Evolutionary conservation across 495 filamentous ascomycete genomes (phyloP).

Genomic region (Trichoderma reesei): DNA sequence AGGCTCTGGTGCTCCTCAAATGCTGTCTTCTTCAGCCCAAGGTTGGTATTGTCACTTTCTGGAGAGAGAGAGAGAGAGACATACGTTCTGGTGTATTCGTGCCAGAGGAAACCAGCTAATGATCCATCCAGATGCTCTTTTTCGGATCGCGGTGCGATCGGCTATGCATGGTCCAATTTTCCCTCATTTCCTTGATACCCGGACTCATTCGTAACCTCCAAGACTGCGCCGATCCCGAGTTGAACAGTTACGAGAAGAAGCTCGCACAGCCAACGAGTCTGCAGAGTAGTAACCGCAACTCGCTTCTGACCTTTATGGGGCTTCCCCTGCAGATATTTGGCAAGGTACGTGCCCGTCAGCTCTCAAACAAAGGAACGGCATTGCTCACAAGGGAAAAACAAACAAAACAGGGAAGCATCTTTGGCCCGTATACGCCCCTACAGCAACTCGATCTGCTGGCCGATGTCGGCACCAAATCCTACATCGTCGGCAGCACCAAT

Average conservation of each 20-base stretch:
- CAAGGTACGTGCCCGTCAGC: slow-evolving; percentile 43
- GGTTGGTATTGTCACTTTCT: slow-evolving; percentile 38
- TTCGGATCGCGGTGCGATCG: slow-evolving; percentile 91
- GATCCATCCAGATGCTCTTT: slow-evolving; percentile 74
- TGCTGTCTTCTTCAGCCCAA: slow-evolving; percentile 89
- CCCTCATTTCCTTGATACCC: slow-evolving; percentile 86
- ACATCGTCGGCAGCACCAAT: slow-evolving; percentile 95
- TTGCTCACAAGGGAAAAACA: background rate
- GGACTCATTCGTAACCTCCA: slow-evolving; percentile 75
- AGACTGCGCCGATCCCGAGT: slow-evolving; percentile 85
- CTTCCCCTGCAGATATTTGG: slow-evolving; percentile 91
- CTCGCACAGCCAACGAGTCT: slow-evolving; percentile 74
- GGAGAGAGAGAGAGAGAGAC: background rate
- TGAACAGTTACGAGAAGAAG: slow-evolving; percentile 70
- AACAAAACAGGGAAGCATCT: slow-evolving; percentile 64
- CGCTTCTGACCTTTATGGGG: slow-evolving; percentile 87
- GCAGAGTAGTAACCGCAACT: slow-evolving; percentile 82
- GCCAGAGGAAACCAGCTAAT: slow-evolving; percentile 9
- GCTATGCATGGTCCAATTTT: slow-evolving; percentile 97
- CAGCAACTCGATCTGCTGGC: slow-evolving; percentile 93
- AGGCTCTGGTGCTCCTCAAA: slow-evolving; percentile 90
- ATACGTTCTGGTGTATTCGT: background rate
- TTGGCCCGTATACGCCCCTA: slow-evolving; percentile 92
- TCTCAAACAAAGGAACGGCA: background rate
- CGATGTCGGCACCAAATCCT: slow-evolving; percentile 91